A percentile compares a stretch with the other conserved stretches of the same genome.
Conservation (phyloP, 2,329 filamentous ascomycete species). For the Alternaria consortialis region DNA sequence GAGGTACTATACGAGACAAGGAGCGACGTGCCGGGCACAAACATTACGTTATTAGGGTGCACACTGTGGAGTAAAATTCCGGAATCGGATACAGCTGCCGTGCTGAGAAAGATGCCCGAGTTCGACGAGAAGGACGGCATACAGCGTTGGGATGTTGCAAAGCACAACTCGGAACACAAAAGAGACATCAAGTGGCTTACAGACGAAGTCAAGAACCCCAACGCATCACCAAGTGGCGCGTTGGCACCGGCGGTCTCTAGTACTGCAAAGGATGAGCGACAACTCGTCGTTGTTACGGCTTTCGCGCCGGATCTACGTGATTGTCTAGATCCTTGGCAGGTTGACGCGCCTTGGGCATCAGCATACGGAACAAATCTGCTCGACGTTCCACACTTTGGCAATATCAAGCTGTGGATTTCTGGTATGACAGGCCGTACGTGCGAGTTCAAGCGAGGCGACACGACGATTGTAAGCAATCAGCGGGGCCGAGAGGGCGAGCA, state of each 20-base stretch:
- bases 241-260: constrained; percentile 5
- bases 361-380: constrained; percentile 65
- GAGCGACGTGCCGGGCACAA: constrained; percentile 53
- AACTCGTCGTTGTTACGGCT: constrained; percentile 64
- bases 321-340: constrained; percentile 61
- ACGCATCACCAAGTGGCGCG: constrained; percentile 16
- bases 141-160: constrained; percentile 59
- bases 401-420: constrained; percentile 55
- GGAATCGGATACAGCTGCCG: constrained; percentile 47
- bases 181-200: constrained; percentile 63
- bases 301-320: constrained; percentile 64
- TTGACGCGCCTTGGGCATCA: constrained; percentile 56
- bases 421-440: constrained; percentile 58
- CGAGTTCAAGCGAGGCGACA: constrained; percentile 49
- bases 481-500: constrained; percentile 51
- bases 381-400: constrained; percentile 15
- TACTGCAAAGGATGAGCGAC: constrained; percentile 11
- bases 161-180: constrained; percentile 60
- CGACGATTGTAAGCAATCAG: constrained; percentile 57
- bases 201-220: constrained; percentile 45
- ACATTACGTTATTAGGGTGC: constrained; percentile 64
- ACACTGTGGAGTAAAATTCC: constrained; percentile 66
- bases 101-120: constrained; percentile 61
- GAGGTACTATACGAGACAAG: constrained; percentile 57
- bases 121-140: constrained; percentile 60